phyloP scores from a whole-genome alignment of 305 asterid species.

The Fraxinus floribunda region DNA sequence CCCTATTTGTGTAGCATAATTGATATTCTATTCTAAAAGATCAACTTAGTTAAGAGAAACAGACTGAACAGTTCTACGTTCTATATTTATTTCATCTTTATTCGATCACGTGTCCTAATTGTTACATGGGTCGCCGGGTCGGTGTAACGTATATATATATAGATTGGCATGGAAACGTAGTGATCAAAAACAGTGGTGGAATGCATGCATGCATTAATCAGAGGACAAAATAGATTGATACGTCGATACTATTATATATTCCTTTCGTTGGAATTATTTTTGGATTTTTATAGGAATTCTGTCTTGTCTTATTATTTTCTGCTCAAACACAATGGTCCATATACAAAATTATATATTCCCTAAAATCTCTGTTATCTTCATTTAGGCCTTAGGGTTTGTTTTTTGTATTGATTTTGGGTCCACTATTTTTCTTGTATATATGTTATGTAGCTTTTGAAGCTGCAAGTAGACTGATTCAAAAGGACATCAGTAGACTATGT shows the following conservation, averaged over 20 bases:
- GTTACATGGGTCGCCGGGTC: too few species aligned
- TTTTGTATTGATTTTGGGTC: neutral
- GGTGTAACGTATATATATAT: neutral
- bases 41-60: too few species aligned
- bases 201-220: constrained; percentile 23
- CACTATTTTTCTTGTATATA: neutral
- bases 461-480: neutral
- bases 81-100: too few species aligned
- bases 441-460: neutral
- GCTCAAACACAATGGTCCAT: neutral
- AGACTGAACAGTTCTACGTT: neutral
- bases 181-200: constrained; percentile 27
- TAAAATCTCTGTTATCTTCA: neutral
- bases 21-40: too few species aligned
- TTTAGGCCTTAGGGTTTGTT: neutral
- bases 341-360: neutral
- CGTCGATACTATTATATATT: neutral
- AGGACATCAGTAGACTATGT: neutral
- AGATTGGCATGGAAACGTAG: constrained; percentile 30
- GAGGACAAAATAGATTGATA: neutral
- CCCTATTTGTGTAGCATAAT: too few species aligned
- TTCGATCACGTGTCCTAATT: too few species aligned
- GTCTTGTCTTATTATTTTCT: neutral
- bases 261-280: neutral
- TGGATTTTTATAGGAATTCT: neutral